Conservation (phyloP, 495 filamentous ascomycete genomes). For the Aspergillus indologenus region DNA sequence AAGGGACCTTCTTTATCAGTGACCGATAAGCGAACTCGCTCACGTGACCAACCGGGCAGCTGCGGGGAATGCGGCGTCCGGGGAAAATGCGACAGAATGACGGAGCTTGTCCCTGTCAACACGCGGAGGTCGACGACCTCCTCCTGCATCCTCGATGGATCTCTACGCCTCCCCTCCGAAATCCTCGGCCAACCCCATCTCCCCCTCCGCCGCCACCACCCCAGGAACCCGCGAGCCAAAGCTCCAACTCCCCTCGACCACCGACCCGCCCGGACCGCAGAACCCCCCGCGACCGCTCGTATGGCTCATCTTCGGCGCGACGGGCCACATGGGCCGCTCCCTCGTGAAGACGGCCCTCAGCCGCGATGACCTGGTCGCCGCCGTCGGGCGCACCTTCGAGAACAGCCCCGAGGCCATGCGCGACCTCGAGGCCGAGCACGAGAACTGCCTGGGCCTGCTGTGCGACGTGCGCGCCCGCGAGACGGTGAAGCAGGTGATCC, state of each 20-base stretch:
- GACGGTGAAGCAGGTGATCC: conserved; percentile 70
- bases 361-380: conserved; percentile 81
- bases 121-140: neutral
- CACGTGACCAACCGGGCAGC: neutral
- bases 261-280: conserved; percentile 72
- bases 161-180: conserved; percentile 31
- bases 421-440: conserved; percentile 47
- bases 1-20: too few species aligned
- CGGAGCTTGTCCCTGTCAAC: neutral
- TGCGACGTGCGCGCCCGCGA: conserved; percentile 85
- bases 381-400: conserved; percentile 82
- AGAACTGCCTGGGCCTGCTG: conserved; percentile 71
- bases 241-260: conserved; percentile 67
- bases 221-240: conserved; percentile 34
- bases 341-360: conserved; percentile 78
- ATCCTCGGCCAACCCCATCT: conserved; percentile 12
- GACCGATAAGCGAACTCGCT: too few species aligned
- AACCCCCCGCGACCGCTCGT: conserved; percentile 71
- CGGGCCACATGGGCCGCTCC: conserved; percentile 91
- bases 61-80: neutral
- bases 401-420: conserved; percentile 69
- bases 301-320: conserved; percentile 92
- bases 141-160: conserved; percentile 26
- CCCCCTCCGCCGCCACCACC: conserved; percentile 27
- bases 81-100: neutral